Base-by-base conservation (phyloP, 768 basidiomycete genomes). In the Xerocomus potaroensis region DNA sequence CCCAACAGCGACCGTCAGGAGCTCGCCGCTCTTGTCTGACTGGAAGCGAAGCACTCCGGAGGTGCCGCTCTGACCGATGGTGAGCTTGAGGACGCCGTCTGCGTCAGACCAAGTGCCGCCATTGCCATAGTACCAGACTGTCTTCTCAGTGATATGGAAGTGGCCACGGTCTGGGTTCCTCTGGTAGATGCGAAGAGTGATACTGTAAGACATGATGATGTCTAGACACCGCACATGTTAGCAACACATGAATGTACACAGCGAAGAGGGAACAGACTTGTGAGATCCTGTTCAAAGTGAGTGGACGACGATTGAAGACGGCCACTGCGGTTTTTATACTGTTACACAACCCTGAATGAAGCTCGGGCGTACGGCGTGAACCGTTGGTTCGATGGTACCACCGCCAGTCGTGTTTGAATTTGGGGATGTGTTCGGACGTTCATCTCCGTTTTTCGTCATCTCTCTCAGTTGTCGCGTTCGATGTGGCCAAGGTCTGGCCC, bases 51-150 rank as follows among this genome's bases (percentile, higher is more conserved):
- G 16, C 8, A 59, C 56, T 9, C 73, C 69, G 12, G 69, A 72
- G 0, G 68, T 72, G 33, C 70, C 72, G 47, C 71, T 73, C 7
- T 61, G 64, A 27, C 53, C 58, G 62, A 70, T 70, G 40, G 33
- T 62, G 50, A 74, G 65, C 16, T 55, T 58, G 39, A 42, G 47
- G 10, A 18, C 22, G 1, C 52, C 63, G 35, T 61, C 33, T 6
- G 24, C 29, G 18, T 58, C 40, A 27, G 43, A 45, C 69, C 70
- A 70, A 12, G 59, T 59, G 33, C 69, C 69, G 12, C 44, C 46
- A 2, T 52, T 41, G 22, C 42, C 50, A 24, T 18, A 39, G 36
- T 45, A 4, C 11, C 7, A 52, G 19, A 15, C 14, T 16, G 47
- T 45, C 31, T 36, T 15, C 24, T 55, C 51, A 4, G 47, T 45